phyloP scores from a whole-genome alignment of 179 eudicot genomes.

The Patellifolia procumbens region DNA sequence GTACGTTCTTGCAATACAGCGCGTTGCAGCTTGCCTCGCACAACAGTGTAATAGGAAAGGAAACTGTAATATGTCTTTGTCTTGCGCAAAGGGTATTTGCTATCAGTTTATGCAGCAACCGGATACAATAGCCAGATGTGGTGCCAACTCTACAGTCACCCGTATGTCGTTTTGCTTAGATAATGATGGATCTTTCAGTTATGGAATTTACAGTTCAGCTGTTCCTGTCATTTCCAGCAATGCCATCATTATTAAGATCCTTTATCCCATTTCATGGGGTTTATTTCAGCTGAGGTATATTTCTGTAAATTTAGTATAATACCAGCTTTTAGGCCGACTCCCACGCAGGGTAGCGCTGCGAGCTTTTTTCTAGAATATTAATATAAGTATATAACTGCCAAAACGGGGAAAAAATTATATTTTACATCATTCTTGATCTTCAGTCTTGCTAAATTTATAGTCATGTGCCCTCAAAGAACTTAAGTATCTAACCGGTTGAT shows the following conservation, averaged over 20 bases:
- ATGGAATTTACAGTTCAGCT: conserved; percentile 72
- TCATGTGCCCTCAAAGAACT: too few species aligned
- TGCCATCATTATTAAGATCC: conserved; percentile 59
- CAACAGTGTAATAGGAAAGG: conserved; percentile 48
- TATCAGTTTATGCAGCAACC: conserved; percentile 42
- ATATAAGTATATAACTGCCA: too few species aligned
- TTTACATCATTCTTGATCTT: not conserved
- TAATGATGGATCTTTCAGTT: conserved; percentile 54
- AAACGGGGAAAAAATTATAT: too few species aligned
- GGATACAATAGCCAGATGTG: conserved; percentile 36
- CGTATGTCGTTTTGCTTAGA: conserved; percentile 62
- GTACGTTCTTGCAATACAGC: conserved; percentile 84
- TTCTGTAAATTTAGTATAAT: not conserved
- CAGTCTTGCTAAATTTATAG: not conserved
- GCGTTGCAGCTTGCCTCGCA: conserved; percentile 67
- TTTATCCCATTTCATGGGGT: conserved; percentile 93
- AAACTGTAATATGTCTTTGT: conserved; percentile 51
- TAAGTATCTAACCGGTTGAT: too few species aligned
- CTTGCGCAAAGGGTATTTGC: conserved; percentile 69
- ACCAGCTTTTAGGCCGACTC: not conserved
- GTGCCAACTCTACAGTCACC: conserved; percentile 34
- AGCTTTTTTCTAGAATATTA: too few species aligned
- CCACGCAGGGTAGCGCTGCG: too few species aligned
- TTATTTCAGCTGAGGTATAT: conserved; percentile 72
- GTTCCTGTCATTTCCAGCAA: conserved; percentile 79